Conservation (phyloP, 2,329 filamentous ascomycete species). For the Ilyonectria destructans region DNA sequence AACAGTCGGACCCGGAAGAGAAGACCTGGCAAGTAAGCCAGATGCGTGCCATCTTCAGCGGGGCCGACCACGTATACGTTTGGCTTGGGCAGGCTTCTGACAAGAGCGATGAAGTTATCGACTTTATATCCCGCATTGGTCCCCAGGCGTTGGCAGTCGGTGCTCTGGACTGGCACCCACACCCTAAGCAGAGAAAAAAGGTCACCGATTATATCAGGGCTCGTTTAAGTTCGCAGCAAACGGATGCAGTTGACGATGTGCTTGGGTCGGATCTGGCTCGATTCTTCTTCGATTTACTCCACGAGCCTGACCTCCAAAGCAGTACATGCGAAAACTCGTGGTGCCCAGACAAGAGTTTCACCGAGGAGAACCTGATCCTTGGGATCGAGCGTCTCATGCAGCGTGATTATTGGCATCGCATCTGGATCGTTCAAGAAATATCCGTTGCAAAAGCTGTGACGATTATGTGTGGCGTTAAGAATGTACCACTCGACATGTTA, state of each 20-base stretch:
- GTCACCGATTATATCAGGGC: neutral
- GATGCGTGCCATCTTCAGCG: constrained; percentile 40
- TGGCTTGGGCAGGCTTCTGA: constrained; percentile 38
- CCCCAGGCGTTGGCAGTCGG: constrained; percentile 10
- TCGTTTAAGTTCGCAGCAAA: too few relatives aligned
- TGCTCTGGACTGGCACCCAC: neutral
- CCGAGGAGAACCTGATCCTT: neutral
- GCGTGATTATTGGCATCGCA: constrained; percentile 15
- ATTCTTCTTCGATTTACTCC: neutral
- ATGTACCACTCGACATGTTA: neutral
- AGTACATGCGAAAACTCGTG: too few relatives aligned
- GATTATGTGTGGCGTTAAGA: neutral
- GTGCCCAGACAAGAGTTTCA: neutral
- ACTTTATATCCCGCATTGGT: constrained; percentile 23
- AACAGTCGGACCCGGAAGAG: constrained; percentile 36
- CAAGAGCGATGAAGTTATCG: constrained; percentile 17
- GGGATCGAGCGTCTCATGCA: neutral
- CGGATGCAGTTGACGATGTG: neutral
- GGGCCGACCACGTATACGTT: constrained; percentile 29
- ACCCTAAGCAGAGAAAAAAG: neutral
- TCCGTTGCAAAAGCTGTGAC: constrained; percentile 2
- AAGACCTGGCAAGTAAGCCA: constrained; percentile 37
- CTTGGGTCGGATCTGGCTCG: neutral
- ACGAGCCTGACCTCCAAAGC: neutral
- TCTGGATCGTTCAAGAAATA: constrained; percentile 25